Conservation (phyloP, 2,329 filamentous ascomycete genomes). For the Rhynchosporium agropyri region DNA sequence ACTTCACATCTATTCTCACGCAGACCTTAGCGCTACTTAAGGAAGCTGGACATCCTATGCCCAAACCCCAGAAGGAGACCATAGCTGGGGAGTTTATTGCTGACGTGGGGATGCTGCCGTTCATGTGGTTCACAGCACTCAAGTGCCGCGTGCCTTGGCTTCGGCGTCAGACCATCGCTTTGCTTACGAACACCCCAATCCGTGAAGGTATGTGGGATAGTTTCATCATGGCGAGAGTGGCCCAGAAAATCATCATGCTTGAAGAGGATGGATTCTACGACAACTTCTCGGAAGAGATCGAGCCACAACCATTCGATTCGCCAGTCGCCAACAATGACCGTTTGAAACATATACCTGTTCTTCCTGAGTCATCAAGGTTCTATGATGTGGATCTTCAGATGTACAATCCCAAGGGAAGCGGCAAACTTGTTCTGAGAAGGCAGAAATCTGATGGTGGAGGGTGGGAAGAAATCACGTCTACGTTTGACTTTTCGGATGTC, state of each 20-base stretch:
- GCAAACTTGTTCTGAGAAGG: conserved; percentile 3
- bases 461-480: not conserved
- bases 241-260: conserved; percentile 19
- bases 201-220: conserved; percentile 68
- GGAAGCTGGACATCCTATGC: not conserved
- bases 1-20: conserved; percentile 15
- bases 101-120: conserved; percentile 10
- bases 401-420: conserved; percentile 10
- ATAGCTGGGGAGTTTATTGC: conserved; percentile 10
- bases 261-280: conserved; percentile 21
- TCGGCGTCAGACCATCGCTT: conserved; percentile 60
- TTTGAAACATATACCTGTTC: not conserved
- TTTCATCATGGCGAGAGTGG: conserved; percentile 22
- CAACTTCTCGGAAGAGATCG: not conserved
- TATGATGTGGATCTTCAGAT: conserved; percentile 14
- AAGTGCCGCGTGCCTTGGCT: conserved; percentile 60
- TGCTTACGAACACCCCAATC: conserved; percentile 60
- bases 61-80: not conserved
- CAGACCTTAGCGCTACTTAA: conserved; percentile 5
- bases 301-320: not conserved
- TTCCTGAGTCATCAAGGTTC: conserved; percentile 13
- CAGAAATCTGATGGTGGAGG: not conserved
- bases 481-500: conserved; percentile 11
- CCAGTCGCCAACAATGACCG: conserved; percentile 6
- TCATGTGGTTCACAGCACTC: conserved; percentile 60